A percentile compares a stretch with the other conserved stretches of the same genome.
Evolutionary conservation across 805 yeast genomes (phyloP).

Genomic region (Yamadazyma sp.): DNA sequence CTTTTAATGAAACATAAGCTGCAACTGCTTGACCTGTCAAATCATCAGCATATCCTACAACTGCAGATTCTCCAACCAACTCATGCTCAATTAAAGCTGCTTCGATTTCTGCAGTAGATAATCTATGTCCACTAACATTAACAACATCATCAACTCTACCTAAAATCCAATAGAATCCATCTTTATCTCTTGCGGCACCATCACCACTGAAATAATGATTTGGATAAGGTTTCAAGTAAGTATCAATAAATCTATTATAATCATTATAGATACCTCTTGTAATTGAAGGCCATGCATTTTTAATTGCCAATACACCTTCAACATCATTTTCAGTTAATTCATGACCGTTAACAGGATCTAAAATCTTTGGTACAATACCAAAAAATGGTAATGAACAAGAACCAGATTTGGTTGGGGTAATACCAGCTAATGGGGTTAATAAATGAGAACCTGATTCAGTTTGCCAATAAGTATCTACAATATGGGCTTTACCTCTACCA

Average conservation of each 20-base stretch:
- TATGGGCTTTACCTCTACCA: slow-evolving; percentile 86
- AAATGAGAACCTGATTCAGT: slow-evolving; percentile 97
- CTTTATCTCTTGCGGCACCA: slow-evolving; percentile 96
- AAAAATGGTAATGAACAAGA: slow-evolving; percentile 96
- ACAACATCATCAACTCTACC: slow-evolving; percentile 99
- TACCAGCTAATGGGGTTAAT: slow-evolving; percentile 93
- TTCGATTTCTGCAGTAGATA: slow-evolving; percentile 98
- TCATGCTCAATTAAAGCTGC: slow-evolving; percentile 80
- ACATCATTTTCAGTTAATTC: slow-evolving; percentile 85
- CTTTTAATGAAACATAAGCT: slow-evolving; percentile 86
- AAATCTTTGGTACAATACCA: slow-evolving; percentile 85
- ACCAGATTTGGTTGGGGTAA: slow-evolving; percentile 94
- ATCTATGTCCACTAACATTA: slow-evolving; percentile 95
- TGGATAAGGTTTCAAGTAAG: slow-evolving; percentile 89
- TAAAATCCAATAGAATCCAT: slow-evolving; percentile 96
- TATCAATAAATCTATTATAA: slow-evolving; percentile 81
- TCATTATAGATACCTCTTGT: slow-evolving; percentile 93
- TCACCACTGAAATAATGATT: slow-evolving; percentile 96
- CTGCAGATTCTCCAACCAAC: slow-evolving; percentile 91
- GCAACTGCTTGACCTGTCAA: slow-evolving; percentile 97
- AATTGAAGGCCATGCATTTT: slow-evolving; percentile 97
- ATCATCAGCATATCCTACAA: slow-evolving; percentile 91
- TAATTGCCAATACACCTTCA: slow-evolving; percentile 93
- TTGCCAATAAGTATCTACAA: slow-evolving; percentile 98
- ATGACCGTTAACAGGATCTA: slow-evolving; percentile 89